Evolutionary conservation across 1,284 basidiomycete genomes (phyloP).

Genomic region (Apiotrichum sp.): DNA sequence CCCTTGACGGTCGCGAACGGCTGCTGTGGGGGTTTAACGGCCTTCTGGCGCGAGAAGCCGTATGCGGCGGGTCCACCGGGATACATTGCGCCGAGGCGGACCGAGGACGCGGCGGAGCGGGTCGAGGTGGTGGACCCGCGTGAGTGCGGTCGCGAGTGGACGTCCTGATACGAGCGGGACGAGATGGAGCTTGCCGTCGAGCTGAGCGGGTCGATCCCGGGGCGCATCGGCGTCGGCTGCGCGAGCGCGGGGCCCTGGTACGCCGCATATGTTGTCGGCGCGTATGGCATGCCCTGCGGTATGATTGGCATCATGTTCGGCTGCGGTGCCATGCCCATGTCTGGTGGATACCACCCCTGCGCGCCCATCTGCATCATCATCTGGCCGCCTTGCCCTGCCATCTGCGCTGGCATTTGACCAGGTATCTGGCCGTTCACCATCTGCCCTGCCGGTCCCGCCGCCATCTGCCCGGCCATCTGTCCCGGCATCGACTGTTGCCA

Average conservation of each 20-base stretch:
- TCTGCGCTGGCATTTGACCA: background rate
- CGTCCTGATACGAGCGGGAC: constrained; percentile 39
- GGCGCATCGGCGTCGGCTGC: constrained; percentile 38
- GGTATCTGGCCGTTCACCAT: background rate
- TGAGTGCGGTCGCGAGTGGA: constrained; percentile 37
- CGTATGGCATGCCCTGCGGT: constrained; percentile 32
- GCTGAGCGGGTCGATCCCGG: constrained; percentile 30
- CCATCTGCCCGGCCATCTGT: constrained; percentile 1
- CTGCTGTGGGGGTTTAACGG: constrained; percentile 26
- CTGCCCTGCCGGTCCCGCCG: too few species aligned
- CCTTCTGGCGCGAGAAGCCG: constrained; percentile 33
- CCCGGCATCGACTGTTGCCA: constrained; percentile 10
- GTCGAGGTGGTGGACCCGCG: constrained; percentile 42
- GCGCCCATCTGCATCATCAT: constrained; percentile 6
- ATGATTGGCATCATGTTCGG: constrained; percentile 34
- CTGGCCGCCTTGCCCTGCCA: background rate
- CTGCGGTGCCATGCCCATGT: constrained; percentile 14
- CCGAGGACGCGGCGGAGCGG: constrained; percentile 37
- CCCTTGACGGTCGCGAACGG: constrained; percentile 8
- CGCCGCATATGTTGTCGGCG: constrained; percentile 5
- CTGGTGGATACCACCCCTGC: constrained; percentile 18
- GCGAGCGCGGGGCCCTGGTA: constrained; percentile 10
- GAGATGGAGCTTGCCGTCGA: constrained; percentile 41
- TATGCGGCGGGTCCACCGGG: constrained; percentile 25
- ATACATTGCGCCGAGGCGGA: constrained; percentile 38